Conservation (phyloP, 805 yeast genomes). For the Saccharomycopsis microspora region DNA sequence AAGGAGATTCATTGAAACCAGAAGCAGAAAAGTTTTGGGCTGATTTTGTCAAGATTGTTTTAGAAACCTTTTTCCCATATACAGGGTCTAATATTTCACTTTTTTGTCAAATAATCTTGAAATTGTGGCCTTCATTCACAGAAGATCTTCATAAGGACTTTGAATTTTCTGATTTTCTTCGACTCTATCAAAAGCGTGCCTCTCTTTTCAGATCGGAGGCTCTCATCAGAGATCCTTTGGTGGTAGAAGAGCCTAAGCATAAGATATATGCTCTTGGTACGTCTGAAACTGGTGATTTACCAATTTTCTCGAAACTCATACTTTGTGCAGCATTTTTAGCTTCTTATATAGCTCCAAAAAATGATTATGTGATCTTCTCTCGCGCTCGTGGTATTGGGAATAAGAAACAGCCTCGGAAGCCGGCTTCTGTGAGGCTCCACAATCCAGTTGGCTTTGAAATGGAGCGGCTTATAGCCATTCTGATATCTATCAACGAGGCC, state of each 20-base stretch:
- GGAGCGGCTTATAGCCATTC: conserved; percentile 32
- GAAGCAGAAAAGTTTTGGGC: conserved; percentile 24
- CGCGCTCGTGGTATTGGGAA: conserved; percentile 18
- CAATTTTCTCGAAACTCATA: conserved; percentile 30
- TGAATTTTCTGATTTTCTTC: conserved; percentile 4
- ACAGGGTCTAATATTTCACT: conserved; percentile 29
- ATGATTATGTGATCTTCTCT: conserved; percentile 30
- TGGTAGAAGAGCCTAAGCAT: background rate
- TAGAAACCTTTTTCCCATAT: conserved; percentile 29
- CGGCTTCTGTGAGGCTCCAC: conserved; percentile 27
- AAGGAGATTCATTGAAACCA: conserved; percentile 9
- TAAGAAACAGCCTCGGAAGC: conserved; percentile 4
- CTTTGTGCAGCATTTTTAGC: conserved; percentile 34
- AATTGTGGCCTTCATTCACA: conserved; percentile 13
- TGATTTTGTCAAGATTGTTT: conserved; percentile 28
- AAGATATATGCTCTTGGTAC: background rate
- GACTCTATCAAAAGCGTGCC: conserved; percentile 6
- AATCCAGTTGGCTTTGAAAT: conserved; percentile 32
- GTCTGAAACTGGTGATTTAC: conserved; percentile 21
- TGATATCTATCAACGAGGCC: conserved; percentile 28
- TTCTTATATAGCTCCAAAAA: conserved; percentile 28
- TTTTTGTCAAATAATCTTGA: conserved; percentile 15
- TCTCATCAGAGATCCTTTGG: background rate
- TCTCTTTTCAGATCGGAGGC: conserved; percentile 7
- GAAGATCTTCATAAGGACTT: background rate